A percentile compares a stretch with the other conserved stretches of the same genome.
These are phyloP conservation scores for Boletus sp. DNA, from an alignment of 768 basidiomycete species.

Conservation along the genomic window DNA sequence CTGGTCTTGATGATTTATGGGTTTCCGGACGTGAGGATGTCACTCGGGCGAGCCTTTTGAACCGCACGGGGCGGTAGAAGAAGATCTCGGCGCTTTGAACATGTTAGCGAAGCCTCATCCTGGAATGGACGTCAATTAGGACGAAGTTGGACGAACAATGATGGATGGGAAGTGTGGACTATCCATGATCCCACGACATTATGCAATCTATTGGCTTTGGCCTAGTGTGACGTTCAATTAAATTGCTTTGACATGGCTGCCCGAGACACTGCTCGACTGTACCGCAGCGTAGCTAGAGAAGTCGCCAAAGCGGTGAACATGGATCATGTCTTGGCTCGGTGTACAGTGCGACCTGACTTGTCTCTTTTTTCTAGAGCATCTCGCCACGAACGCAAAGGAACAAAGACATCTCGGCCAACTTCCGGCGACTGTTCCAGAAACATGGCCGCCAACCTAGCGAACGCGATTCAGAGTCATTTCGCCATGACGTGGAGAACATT, in stretches of 20 bases:
- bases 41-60: constrained; percentile 17
- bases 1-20: background rate
- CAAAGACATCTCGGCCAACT: constrained; percentile 43
- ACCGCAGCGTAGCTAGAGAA: constrained; percentile 32
- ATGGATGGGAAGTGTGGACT: constrained; percentile 13
- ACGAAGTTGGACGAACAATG: constrained; percentile 23
- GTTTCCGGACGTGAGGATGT: background rate
- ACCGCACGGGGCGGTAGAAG: background rate
- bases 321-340: background rate
- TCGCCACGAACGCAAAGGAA: constrained; percentile 38
- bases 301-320: constrained; percentile 26
- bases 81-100: constrained; percentile 13
- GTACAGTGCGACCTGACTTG: background rate
- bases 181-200: constrained; percentile 13
- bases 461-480: constrained; percentile 26
- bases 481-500: constrained; percentile 55
- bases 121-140: constrained; percentile 5
- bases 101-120: background rate
- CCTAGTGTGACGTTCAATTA: background rate
- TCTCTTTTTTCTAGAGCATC: constrained; percentile 33
- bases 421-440: constrained; percentile 55
- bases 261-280: constrained; percentile 18
- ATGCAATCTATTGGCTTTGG: constrained; percentile 9
- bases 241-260: constrained; percentile 26
- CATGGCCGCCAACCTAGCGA: constrained; percentile 23